phyloP scores from a whole-genome alignment of 1,139 yeast species.

The Scheffersomyces lignicola region DNA sequence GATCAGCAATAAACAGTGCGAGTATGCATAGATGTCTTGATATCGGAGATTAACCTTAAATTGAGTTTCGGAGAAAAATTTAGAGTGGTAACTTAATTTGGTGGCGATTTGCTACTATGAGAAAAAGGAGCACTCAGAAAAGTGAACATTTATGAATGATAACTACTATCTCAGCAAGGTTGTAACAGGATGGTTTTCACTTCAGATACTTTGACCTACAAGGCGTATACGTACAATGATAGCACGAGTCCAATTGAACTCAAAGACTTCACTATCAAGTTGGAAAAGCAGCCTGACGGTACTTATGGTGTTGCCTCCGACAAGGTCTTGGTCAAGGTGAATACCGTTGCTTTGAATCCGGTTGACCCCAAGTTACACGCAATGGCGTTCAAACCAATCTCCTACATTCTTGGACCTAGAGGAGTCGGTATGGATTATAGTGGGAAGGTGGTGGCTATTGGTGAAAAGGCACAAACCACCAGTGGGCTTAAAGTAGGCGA shows the following conservation, averaged over 20 bases:
- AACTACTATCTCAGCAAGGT: too few species aligned
- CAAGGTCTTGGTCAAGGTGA: slow-evolving; percentile 58
- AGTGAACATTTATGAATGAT: too few species aligned
- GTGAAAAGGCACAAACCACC: slow-evolving; percentile 28
- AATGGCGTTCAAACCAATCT: slow-evolving; percentile 23
- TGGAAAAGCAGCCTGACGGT: slow-evolving; percentile 27
- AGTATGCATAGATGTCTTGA: too few species aligned
- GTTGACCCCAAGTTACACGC: slow-evolving; percentile 57
- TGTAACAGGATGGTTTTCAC: slow-evolving; percentile 20
- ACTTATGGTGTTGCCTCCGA: slow-evolving; percentile 35
- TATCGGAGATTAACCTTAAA: too few species aligned
- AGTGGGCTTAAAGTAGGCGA: slow-evolving; percentile 55
- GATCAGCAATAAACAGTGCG: too few species aligned
- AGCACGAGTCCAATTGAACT: slow-evolving; percentile 13
- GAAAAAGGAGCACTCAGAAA: too few species aligned
- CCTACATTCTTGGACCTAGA: slow-evolving; percentile 13
- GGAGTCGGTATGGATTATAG: slow-evolving; percentile 72
- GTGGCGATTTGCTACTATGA: too few species aligned
- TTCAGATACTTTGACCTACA: slow-evolving; percentile 14
- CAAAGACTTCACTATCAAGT: slow-evolving; percentile 14
- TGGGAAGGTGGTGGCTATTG: slow-evolving; percentile 64
- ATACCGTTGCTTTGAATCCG: slow-evolving; percentile 65
- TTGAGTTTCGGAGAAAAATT: too few species aligned
- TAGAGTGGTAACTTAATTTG: too few species aligned
- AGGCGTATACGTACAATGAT: slow-evolving; percentile 19